These are phyloP conservation scores for Metschnikowia reukaufii DNA, from an alignment of 805 yeast species.

Conservation along the genomic window DNA sequence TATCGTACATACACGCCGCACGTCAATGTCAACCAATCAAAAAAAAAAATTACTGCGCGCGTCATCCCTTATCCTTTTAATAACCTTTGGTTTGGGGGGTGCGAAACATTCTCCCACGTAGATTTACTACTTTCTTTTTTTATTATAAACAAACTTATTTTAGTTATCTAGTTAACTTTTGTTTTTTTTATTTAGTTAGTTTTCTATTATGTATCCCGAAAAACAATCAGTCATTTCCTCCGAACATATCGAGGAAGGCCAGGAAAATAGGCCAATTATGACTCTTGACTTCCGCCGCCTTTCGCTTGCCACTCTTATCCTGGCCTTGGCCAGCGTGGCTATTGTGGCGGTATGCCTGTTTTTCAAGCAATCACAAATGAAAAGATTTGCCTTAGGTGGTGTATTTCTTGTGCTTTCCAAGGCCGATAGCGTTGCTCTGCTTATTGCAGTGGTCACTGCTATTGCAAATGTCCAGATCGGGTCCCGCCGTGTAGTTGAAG, in stretches of 20 bases:
- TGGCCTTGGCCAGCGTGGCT: slow-evolving; percentile 2
- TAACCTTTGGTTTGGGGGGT: too few relatives aligned
- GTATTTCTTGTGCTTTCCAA: background rate
- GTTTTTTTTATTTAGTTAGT: background rate
- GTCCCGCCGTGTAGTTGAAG: background rate
- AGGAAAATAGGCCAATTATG: background rate
- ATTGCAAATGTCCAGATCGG: background rate
- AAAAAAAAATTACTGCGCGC: too few relatives aligned
- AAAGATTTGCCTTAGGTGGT: slow-evolving; percentile 1
- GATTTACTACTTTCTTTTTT: too few relatives aligned
- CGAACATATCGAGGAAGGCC: background rate
- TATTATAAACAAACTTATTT: too few relatives aligned
- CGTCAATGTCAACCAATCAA: background rate
- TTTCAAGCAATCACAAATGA: background rate
- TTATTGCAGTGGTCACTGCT: background rate
- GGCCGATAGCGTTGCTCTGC: background rate
- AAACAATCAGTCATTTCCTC: background rate
- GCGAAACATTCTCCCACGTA: too few relatives aligned
- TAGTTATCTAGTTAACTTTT: background rate
- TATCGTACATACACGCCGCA: background rate
- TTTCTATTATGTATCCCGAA: background rate
- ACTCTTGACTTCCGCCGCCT: slow-evolving; percentile 2
- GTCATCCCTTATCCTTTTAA: too few relatives aligned
- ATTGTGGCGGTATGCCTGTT: background rate
- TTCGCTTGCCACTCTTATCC: slow-evolving; percentile 1